Base-by-base conservation (phyloP, 2,329 filamentous ascomycete species). In the Tolypocladium guangdongense region DNA sequence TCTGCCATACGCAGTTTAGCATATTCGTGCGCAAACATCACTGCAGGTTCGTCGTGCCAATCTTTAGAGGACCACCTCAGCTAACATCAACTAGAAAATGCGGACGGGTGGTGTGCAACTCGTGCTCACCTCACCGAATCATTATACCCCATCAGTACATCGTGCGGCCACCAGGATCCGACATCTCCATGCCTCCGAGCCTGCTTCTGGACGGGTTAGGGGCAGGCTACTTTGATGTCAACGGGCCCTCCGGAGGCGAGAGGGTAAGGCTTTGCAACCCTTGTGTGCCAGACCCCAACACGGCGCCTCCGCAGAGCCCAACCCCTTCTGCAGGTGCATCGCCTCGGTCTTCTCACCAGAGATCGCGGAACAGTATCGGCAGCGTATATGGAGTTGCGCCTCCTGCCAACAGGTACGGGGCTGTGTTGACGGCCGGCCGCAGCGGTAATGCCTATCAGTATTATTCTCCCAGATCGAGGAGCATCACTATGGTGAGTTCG, bases 111-210 rank as follows among this genome's bases (percentile, higher is more conserved):
- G 92, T 97, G 27, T 97, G 92, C 69, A 84, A 85, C 54, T 78
- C 83, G 22, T 97, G 92, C 72, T 96, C 92, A 3, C 92, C 92
- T 4, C 92, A 97, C 68, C 83, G 90, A 56, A 97, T 97, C 65
- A 95, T 88, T 4, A 96, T 97, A 58, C 92, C 92, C 1, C 82
- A 91, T 59, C 88, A 93, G 65, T 97, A 89, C 67, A 96, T 97
- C 59, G 90, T 96, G 30, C 86, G 86, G 49, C 87, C 88, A 3
- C 86, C 87, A 1, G 76, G 66, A 54, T 57, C 67, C 38, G 74
- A 78, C 55, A 63, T 70, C 56, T 62, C 67, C 56, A 59, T 70
- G 56, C 61, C 70, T 59, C 63, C 64, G 33, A 62, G 63, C 32
- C 52, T 70, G 18, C 62, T 74, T 59, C 66, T 68, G 56, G 67